Base-by-base conservation (phyloP, 1,139 yeast species). In the Candida smagusa region DNA sequence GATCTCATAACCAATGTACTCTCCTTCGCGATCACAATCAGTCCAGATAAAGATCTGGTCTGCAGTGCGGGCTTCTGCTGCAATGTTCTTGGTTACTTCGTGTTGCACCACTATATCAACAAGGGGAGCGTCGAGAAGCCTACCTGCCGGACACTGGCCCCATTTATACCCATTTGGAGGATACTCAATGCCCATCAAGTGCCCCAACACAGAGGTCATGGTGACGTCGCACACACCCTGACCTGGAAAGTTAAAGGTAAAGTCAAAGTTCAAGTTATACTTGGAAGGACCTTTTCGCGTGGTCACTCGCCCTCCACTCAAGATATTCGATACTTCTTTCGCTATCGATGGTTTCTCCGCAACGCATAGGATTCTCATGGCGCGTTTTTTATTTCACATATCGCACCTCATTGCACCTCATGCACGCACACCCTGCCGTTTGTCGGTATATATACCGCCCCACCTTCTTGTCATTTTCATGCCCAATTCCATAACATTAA, bases 1-100 rank as follows among this genome's bases (percentile, higher is more conserved):
- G 19, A 94, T 78, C 54, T 92, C 97, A 68, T 77, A 80, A 0
- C 98, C 99, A 43, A 94, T 94, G 56, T 83, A 84, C 59, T 94
- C 99, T 1, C 99, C 99, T 56, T 94, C 99, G 30, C 98, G 71
- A 68, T 94, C 99, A 62, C 97, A 92, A 71, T 94, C 99, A 2
- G 98, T 94, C 98, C 98, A 94, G 7, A 94, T 88, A 84, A 87
- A 86, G 44, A 94, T 63, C 34, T 68, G 66, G 36, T 79, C 74
- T 4, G 86, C 77, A 23, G 50, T 54, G 28, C 81, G 57, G 3
- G 92, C 87, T 53, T 89, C 90, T 3, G 60, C 60, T 28, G 74
- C 60, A 34, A 94, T 87, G 54, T 92, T 92, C n/a, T 69, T 65
- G 12, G 82, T 82, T 16, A 88, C 77, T 21, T 72, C 73, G 44